phyloP scores from a whole-genome alignment of 2,329 filamentous ascomycete species.

The Graphilbum sp. region DNA sequence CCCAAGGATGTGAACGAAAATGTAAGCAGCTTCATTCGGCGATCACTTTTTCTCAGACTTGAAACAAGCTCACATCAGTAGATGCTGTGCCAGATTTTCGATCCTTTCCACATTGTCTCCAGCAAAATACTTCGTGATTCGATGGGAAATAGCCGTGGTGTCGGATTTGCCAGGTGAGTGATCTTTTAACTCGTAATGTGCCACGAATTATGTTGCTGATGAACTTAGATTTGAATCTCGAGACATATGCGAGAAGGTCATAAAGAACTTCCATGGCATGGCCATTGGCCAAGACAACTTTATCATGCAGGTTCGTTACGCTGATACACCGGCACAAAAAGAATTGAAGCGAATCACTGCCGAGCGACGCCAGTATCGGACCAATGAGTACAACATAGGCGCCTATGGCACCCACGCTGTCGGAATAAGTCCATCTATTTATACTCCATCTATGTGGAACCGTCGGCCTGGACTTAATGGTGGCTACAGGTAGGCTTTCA shows the following conservation, averaged over 20 bases:
- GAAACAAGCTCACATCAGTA: constrained; percentile 15
- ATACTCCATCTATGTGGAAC: constrained; percentile 22
- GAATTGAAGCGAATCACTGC: constrained; percentile 91
- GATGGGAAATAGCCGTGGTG: constrained; percentile 85
- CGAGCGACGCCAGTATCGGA: constrained; percentile 86
- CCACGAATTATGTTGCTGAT: too few species aligned
- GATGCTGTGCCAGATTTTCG: constrained; percentile 66
- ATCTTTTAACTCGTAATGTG: background rate
- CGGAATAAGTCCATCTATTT: constrained; percentile 34
- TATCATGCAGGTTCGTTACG: constrained; percentile 86
- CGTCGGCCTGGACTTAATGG: constrained; percentile 13
- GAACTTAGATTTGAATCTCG: constrained; percentile 67
- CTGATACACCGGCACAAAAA: constrained; percentile 93
- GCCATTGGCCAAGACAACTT: constrained; percentile 62
- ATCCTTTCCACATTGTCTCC: constrained; percentile 69
- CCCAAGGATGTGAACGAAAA: constrained; percentile 85
- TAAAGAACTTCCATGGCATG: constrained; percentile 71
- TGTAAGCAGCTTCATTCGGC: constrained; percentile 42
- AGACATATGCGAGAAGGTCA: constrained; percentile 78
- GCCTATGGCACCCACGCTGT: constrained; percentile 49
- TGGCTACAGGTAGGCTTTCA: constrained; percentile 12
- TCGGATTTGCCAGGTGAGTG: constrained; percentile 84
- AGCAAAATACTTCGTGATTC: constrained; percentile 89
- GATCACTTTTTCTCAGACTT: too few species aligned
- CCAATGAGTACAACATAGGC: constrained; percentile 80